Percentiles rank a stretch among this genome's conserved stretches.
phyloP scores from a whole-genome alignment of 768 basidiomycete species.

The Lactifluus hygrophoroides region DNA sequence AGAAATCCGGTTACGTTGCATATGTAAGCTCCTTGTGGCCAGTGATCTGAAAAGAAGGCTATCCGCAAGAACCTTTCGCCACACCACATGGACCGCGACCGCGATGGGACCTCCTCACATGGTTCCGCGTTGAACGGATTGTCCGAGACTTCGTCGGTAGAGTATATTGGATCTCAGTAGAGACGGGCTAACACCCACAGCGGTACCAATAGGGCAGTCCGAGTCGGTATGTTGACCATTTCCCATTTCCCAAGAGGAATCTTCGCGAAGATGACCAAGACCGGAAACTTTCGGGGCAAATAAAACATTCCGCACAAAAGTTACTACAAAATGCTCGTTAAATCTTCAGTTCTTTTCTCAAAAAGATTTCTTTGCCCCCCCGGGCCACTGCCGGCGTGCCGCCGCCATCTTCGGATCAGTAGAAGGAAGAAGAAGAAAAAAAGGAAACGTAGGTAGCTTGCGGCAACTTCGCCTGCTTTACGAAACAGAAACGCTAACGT shows the following conservation, averaged over 20 bases:
- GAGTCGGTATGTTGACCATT: no score
- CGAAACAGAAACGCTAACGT: no score
- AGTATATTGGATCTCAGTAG: not conserved
- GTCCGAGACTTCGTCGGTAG: not conserved
- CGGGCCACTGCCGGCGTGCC: no score
- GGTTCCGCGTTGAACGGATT: no score
- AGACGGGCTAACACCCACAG: no score
- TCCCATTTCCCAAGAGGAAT: no score
- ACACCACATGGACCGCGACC: not conserved
- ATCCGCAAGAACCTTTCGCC: not conserved
- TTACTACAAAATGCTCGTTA: no score
- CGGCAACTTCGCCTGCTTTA: not conserved
- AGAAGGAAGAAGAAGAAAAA: not conserved
- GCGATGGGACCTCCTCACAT: no score
- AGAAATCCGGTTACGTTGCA: not conserved
- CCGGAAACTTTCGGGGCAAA: not conserved
- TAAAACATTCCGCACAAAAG: no score
- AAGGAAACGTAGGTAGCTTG: no score
- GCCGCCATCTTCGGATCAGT: constrained; percentile 4
- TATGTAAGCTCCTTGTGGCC: not conserved
- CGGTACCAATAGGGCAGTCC: no score
- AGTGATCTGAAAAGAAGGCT: not conserved
- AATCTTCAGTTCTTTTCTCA: not conserved
- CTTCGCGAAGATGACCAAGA: no score
- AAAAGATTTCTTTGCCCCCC: not conserved